Percentiles rank a stretch among this genome's conserved stretches.
These are phyloP conservation scores for Fomitopsis betulina DNA, from an alignment of 1,284 basidiomycete species.

Conservation along the genomic window DNA sequence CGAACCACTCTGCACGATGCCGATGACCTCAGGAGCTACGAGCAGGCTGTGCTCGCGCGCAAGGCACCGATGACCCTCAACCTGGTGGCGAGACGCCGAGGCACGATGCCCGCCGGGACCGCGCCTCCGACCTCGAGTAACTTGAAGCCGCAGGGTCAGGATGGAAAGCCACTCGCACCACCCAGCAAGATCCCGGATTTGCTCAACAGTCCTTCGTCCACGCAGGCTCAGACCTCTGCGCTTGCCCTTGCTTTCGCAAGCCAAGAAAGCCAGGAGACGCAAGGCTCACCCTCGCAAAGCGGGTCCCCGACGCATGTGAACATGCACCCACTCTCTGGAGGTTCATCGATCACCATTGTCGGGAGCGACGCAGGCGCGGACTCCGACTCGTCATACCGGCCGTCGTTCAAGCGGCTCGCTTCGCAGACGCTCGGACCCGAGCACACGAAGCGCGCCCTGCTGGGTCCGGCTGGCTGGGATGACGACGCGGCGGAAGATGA, in stretches of 20 bases:
- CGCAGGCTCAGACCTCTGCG: conserved; percentile 19
- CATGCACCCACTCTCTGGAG: conserved; percentile 14
- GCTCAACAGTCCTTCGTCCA: conserved; percentile 28
- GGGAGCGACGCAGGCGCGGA: conserved; percentile 15
- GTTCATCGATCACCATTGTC: conserved; percentile 22
- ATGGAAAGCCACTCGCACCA: not conserved
- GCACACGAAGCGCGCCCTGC: conserved; percentile 48
- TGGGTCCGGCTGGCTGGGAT: conserved; percentile 30
- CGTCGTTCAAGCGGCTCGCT: conserved; percentile 67
- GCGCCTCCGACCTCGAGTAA: conserved; percentile 6
- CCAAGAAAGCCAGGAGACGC: conserved; percentile 11
- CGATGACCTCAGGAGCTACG: conserved; percentile 67
- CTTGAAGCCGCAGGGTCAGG: conserved; percentile 1
- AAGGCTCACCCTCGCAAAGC: conserved; percentile 17
- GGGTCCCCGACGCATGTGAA: not conserved
- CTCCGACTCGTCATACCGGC: conserved; percentile 36
- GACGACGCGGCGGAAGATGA: conserved; percentile 25
- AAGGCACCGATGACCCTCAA: conserved; percentile 53
- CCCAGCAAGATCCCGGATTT: conserved; percentile 20
- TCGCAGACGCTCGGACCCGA: conserved; percentile 64
- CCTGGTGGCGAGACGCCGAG: conserved; percentile 33
- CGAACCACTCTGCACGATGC: conserved; percentile 37
- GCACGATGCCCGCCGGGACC: conserved; percentile 18
- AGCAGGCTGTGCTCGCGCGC: conserved; percentile 68
- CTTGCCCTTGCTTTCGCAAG: conserved; percentile 34